Percentiles rank a stretch among this genome's conserved stretches.
These are phyloP conservation scores for Fusarium buxicola DNA, from an alignment of 2,329 filamentous ascomycete genomes.

Conservation along the genomic window DNA sequence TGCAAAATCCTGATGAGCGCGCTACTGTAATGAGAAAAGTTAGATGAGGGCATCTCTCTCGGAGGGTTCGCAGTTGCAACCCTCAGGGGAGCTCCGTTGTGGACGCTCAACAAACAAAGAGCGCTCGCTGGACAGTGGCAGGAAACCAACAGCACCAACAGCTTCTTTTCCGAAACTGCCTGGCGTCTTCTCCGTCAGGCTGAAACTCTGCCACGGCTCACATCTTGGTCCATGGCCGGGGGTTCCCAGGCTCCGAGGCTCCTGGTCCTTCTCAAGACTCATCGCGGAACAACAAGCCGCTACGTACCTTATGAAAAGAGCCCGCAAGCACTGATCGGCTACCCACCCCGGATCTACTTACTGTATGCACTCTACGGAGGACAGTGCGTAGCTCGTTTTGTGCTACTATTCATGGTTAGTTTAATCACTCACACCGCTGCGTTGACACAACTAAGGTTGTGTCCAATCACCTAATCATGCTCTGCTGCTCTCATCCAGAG, in stretches of 20 bases:
- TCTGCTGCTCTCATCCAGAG: not conserved
- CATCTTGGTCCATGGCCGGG: conserved; percentile 29
- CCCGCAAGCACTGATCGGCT: conserved; percentile 41
- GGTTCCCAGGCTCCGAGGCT: conserved; percentile 1
- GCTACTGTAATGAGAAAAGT: conserved; percentile 36
- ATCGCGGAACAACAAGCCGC: conserved; percentile 2
- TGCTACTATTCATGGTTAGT: conserved; percentile 2
- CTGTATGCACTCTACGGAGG: conserved; percentile 35
- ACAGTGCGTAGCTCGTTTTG: conserved; percentile 30
- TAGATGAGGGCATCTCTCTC: conserved; percentile 24
- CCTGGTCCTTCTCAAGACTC: not conserved
- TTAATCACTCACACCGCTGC: conserved; percentile 21
- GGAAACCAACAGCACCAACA: too few species aligned
- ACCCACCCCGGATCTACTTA: conserved; percentile 44
- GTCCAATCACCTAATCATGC: conserved; percentile 3
- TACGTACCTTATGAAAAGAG: conserved; percentile 3
- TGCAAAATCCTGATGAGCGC: conserved; percentile 12
- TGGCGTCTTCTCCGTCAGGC: conserved; percentile 20
- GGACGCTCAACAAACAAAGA: too few species aligned
- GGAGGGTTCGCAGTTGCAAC: conserved; percentile 13
- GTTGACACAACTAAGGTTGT: conserved; percentile 4
- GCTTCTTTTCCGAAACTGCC: too few species aligned
- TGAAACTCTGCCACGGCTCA: conserved; percentile 28
- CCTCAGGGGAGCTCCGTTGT: not conserved
- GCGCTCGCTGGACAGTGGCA: not conserved